Evolutionary conservation across 768 basidiomycete species (phyloP).

Genomic region (Lactarius trivialis): DNA sequence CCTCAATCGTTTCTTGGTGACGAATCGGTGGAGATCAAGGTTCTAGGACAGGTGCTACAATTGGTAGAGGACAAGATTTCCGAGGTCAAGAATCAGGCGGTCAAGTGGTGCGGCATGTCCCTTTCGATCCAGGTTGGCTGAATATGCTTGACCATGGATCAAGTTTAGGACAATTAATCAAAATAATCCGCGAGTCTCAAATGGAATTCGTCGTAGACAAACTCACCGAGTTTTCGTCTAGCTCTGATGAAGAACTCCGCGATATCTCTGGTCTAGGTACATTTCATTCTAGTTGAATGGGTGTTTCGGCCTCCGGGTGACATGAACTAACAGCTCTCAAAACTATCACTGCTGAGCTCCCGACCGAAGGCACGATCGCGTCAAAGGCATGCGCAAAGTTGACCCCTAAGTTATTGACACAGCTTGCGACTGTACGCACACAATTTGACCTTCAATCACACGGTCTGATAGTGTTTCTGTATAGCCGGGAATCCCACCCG

Average conservation of each 20-base stretch:
- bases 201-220: constrained; percentile 87
- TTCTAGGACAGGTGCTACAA: constrained; percentile 75
- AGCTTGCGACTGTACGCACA: constrained; percentile 59
- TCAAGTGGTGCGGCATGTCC: constrained; percentile 66
- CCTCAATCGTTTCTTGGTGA: constrained; percentile 72
- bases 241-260: constrained; percentile 86
- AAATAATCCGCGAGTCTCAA: constrained; percentile 75
- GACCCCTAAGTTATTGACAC: constrained; percentile 73
- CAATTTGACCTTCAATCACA: not conserved
- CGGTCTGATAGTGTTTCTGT: constrained; percentile 1
- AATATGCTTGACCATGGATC: not conserved
- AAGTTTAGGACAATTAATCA: constrained; percentile 86
- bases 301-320: not conserved
- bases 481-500: constrained; percentile 64
- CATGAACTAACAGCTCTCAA: constrained; percentile 61
- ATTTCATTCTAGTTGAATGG: constrained; percentile 18
- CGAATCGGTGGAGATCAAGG: constrained; percentile 77
- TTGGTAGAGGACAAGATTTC: constrained; percentile 93
- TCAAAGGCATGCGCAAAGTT: constrained; percentile 76
- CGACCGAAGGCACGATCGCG: constrained; percentile 73
- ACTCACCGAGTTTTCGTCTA: constrained; percentile 77
- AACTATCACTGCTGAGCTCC: constrained; percentile 88
- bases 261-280: constrained; percentile 91
- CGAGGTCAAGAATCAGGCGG: constrained; percentile 97
- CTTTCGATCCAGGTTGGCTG: not conserved